Percentiles rank a stretch among this genome's conserved stretches.
Evolutionary conservation across 2,329 filamentous ascomycete species (phyloP).

Genomic region (Trichoderma gracile): DNA sequence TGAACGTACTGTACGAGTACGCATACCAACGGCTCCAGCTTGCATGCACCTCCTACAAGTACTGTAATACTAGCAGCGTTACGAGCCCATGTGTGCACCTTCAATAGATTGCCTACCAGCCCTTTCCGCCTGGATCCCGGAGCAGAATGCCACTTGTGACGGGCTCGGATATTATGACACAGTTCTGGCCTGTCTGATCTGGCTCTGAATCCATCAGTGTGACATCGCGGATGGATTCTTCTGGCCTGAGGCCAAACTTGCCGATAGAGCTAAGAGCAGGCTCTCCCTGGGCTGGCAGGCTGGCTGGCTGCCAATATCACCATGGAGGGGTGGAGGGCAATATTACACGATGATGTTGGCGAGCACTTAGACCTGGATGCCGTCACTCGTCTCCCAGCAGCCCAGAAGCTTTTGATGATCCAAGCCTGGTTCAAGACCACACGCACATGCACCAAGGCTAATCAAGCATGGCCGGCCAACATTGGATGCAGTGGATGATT

Average conservation of each 20-base stretch:
- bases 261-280: not conserved
- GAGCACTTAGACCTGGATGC: too few relatives aligned
- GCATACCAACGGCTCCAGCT: not conserved
- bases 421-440: not conserved
- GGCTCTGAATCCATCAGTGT: slow-evolving; percentile 13
- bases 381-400: not conserved
- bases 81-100: slow-evolving; percentile 10
- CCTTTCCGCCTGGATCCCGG: slow-evolving; percentile 17
- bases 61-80: not conserved
- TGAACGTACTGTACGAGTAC: not conserved
- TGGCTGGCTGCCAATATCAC: not conserved
- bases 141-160: slow-evolving; percentile 17
- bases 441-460: slow-evolving; percentile 7
- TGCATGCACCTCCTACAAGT: not conserved
- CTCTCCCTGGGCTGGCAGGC: too few relatives aligned
- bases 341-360: not conserved
- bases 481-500: not conserved
- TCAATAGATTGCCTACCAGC: slow-evolving; percentile 24
- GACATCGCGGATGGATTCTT: slow-evolving; percentile 6
- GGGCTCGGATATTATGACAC: slow-evolving; percentile 6
- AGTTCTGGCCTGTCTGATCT: not conserved
- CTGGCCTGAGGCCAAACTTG: not conserved
- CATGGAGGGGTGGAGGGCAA: not conserved
- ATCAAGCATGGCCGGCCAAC: not conserved
- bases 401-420: slow-evolving; percentile 8